Evolutionary conservation across 768 basidiomycete genomes (phyloP).

Genomic region (Rhizopogon rudus): DNA sequence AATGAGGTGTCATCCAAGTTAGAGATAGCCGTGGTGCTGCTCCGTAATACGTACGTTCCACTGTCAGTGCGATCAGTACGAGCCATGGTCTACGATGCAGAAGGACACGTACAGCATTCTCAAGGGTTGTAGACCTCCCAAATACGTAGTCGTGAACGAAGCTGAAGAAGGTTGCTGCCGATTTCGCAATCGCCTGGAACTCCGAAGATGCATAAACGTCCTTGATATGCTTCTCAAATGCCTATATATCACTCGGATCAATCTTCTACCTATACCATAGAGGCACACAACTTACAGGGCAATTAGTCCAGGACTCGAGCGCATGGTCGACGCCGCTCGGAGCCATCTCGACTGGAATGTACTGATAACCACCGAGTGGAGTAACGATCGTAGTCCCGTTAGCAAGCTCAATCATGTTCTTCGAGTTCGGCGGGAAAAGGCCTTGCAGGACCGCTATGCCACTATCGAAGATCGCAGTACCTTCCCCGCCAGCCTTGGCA

Average conservation of each 20-base stretch:
- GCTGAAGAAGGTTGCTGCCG: constrained; percentile 60
- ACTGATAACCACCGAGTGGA: constrained; percentile 84
- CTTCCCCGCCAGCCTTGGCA: constrained; percentile 79
- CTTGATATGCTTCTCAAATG: constrained; percentile 63
- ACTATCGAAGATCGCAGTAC: constrained; percentile 77
- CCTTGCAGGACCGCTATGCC: constrained; percentile 81
- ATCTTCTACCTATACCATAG: constrained; percentile 2
- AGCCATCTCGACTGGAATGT: constrained; percentile 67
- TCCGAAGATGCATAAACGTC: constrained; percentile 56
- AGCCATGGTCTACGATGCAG: neutral
- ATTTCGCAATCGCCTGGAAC: constrained; percentile 55
- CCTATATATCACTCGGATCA: constrained; percentile 32
- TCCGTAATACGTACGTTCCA: constrained; percentile 58
- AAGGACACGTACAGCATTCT: constrained; percentile 51
- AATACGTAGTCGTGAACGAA: constrained; percentile 65
- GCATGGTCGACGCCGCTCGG: constrained; percentile 56
- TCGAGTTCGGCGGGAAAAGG: constrained; percentile 70
- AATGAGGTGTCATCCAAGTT: constrained; percentile 9
- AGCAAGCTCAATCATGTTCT: constrained; percentile 68
- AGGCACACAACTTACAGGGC: constrained; percentile 36
- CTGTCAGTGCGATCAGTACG: constrained; percentile 30
- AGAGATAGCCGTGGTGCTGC: neutral
- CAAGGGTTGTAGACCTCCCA: constrained; percentile 55
- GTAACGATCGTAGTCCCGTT: constrained; percentile 68
- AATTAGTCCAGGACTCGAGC: constrained; percentile 72